Percentiles rank a stretch among this genome's conserved stretches.
phyloP scores from a whole-genome alignment of 2,329 filamentous ascomycete species.

The Aspergillus awamori region DNA sequence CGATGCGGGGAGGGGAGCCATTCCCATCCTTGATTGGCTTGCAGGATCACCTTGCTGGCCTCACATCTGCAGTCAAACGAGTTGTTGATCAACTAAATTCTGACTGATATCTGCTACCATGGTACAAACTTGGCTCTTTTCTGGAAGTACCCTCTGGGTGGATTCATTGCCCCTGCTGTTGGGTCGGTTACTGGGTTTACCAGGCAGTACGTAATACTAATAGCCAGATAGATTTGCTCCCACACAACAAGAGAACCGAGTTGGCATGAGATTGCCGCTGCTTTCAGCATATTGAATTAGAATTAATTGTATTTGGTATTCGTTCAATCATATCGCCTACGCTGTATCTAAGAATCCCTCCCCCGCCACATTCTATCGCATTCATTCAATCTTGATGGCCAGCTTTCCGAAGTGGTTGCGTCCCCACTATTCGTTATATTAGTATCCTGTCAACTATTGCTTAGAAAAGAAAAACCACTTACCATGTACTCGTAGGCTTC shows the following conservation, averaged over 20 bases:
- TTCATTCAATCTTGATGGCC: conserved; percentile 48
- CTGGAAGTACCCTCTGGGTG: no score
- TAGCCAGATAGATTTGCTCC: no score
- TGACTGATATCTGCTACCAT: no score
- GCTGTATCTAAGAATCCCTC: background rate
- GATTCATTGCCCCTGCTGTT: no score
- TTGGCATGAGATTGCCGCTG: background rate
- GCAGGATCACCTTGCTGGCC: background rate
- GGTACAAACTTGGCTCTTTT: no score
- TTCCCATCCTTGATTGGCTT: background rate
- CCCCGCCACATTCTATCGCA: no score
- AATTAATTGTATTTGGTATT: background rate
- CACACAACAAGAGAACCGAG: no score
- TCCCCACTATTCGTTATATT: conserved; percentile 41
- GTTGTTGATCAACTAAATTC: background rate
- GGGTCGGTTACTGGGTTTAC: no score
- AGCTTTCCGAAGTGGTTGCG: conserved; percentile 62
- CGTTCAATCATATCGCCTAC: background rate
- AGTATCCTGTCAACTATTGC: conserved; percentile 15
- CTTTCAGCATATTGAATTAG: background rate
- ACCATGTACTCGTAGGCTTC: conserved; percentile 60
- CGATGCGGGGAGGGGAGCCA: conserved; percentile 19
- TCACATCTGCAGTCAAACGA: background rate
- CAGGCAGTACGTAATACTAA: no score
- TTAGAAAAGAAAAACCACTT: conserved; percentile 27